These are phyloP conservation scores for Salix viminalis DNA, from an alignment of 345 rosid species.

Conservation along the genomic window DNA sequence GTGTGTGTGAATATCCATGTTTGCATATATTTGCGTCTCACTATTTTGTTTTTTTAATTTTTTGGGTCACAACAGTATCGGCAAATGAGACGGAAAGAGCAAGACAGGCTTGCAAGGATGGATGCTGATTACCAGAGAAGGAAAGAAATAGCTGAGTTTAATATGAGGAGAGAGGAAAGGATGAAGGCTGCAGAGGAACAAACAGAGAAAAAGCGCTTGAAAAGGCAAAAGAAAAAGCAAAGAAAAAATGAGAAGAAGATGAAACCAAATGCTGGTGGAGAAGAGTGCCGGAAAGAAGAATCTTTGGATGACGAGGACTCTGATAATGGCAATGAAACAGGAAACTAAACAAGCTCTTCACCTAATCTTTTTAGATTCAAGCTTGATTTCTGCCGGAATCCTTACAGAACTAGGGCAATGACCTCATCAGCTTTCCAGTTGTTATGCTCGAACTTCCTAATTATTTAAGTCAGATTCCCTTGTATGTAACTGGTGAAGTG, in stretches of 20 bases:
- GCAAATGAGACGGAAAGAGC: slow-evolving; percentile 93
- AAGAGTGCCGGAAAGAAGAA: slow-evolving; percentile 43
- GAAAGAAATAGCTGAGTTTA: slow-evolving; percentile 65
- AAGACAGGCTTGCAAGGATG: slow-evolving; percentile 87
- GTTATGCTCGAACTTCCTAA: neutral
- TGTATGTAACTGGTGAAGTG: neutral
- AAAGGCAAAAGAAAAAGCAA: slow-evolving; percentile 84
- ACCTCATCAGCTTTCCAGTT: neutral
- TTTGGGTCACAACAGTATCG: slow-evolving; percentile 50
- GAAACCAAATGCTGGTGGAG: slow-evolving; percentile 36
- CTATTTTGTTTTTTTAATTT: neutral
- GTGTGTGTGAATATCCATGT: neutral
- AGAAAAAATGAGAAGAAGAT: slow-evolving; percentile 64
- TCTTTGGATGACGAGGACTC: slow-evolving; percentile 46
- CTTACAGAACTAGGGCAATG: neutral
- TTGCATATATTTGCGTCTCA: neutral
- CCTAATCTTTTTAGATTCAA: neutral
- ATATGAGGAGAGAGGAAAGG: slow-evolving; percentile 78
- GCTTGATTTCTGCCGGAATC: neutral
- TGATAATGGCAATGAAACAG: slow-evolving; percentile 39
- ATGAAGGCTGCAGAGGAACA: slow-evolving; percentile 73
- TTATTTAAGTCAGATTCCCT: neutral
- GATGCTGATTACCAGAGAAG: slow-evolving; percentile 74
- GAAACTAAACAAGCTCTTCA: slow-evolving; percentile 7
- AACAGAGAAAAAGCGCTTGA: slow-evolving; percentile 73